Conservation (phyloP, 495 filamentous ascomycete genomes). For the Aspergillus sclerotioniger region DNA sequence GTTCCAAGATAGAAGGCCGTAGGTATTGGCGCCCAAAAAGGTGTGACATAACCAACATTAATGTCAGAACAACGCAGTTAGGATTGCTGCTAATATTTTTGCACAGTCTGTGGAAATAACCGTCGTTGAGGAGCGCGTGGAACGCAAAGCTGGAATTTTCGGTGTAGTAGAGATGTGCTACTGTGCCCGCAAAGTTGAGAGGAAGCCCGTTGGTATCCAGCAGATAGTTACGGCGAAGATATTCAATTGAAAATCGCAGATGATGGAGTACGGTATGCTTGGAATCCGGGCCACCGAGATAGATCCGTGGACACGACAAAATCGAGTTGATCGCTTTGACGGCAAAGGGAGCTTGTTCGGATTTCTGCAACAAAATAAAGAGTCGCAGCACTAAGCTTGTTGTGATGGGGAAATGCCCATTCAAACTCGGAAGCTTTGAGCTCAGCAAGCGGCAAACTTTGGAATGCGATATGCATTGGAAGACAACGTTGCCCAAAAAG, state of each 20-base stretch:
- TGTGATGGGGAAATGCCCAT: constrained; percentile 75
- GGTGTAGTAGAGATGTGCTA: constrained; percentile 70
- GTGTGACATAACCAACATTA: constrained; percentile 68
- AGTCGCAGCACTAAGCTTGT: constrained; percentile 70
- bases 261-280: constrained; percentile 70
- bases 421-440: constrained; percentile 67
- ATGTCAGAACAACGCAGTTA: constrained; percentile 35
- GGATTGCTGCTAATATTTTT: constrained; percentile 40
- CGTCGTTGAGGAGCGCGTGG: constrained; percentile 65
- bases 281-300: constrained; percentile 59
- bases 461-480: constrained; percentile 54
- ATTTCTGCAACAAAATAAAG: constrained; percentile 63
- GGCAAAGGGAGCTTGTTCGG: constrained; percentile 58
- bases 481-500: constrained; percentile 75
- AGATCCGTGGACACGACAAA: constrained; percentile 66
- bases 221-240: constrained; percentile 65
- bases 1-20: constrained; percentile 40
- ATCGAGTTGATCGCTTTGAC: constrained; percentile 60
- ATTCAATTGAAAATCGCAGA: constrained; percentile 77
- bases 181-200: constrained; percentile 64
- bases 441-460: constrained; percentile 65
- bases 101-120: constrained; percentile 66
- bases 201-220: constrained; percentile 58
- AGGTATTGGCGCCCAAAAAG: constrained; percentile 60
- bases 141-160: constrained; percentile 72